Conservation (phyloP, 2,329 filamentous ascomycete species). For the Dothidotthia symphoricarpi region DNA sequence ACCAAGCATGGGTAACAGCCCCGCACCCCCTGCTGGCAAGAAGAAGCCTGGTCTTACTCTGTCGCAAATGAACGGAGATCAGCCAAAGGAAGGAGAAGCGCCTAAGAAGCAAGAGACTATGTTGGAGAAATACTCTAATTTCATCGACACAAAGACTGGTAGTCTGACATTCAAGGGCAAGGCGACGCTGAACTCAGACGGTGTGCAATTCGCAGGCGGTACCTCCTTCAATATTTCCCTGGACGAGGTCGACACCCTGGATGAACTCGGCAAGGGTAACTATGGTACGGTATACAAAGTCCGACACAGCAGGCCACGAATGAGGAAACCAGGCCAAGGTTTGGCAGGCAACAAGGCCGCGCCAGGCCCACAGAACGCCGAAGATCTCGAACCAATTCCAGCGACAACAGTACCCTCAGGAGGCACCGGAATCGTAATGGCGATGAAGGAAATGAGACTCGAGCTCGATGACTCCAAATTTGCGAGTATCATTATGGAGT, state of each 20-base stretch:
- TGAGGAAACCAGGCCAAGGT: constrained; percentile 60
- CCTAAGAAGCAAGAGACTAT: constrained; percentile 42
- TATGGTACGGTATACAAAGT: constrained; percentile 99
- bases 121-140: constrained; percentile 72
- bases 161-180: constrained; percentile 92
- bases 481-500: constrained; percentile 93
- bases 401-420: constrained; percentile 38
- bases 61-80: constrained; percentile 45
- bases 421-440: constrained; percentile 81
- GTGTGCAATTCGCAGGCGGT: constrained; percentile 89
- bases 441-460: constrained; percentile 97
- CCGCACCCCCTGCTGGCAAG: constrained; percentile 35
- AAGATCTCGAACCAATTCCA: constrained; percentile 38
- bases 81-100: constrained; percentile 13
- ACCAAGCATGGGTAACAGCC: constrained; percentile 41
- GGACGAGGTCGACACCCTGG: constrained; percentile 89
- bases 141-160: constrained; percentile 87
- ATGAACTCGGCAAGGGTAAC: constrained; percentile 95
- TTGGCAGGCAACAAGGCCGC: constrained; percentile 57
- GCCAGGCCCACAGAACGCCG: constrained; percentile 37
- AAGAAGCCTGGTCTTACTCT: constrained; percentile 47
- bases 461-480: constrained; percentile 97
- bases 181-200: constrained; percentile 81
- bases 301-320: constrained; percentile 71
- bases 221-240: constrained; percentile 90